Percentiles rank a stretch among this genome's conserved stretches.
These are phyloP conservation scores for Morella rubra DNA, from an alignment of 306 rosid genomes.

Conservation along the genomic window DNA sequence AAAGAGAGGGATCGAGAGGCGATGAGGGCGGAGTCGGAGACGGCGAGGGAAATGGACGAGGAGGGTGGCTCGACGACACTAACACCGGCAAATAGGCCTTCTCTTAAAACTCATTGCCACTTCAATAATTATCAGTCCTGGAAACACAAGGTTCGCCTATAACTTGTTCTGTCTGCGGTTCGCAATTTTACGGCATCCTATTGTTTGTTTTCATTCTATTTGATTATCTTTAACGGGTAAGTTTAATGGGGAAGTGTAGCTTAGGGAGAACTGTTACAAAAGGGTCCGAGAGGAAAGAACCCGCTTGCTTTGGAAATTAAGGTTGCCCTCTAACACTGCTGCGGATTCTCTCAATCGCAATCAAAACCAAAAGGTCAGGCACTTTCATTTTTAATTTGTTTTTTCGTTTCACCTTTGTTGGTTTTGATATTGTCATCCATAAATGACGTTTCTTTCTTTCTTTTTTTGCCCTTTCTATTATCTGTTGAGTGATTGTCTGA, in stretches of 20 bases:
- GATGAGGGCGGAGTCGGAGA: background rate
- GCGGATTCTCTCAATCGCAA: slow-evolving; percentile 29
- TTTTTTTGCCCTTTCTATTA: background rate
- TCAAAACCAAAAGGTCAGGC: slow-evolving; percentile 39
- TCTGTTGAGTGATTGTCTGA: background rate
- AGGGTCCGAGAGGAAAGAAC: slow-evolving; percentile 70
- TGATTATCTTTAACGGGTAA: background rate
- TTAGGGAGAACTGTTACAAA: slow-evolving; percentile 73
- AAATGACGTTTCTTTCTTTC: background rate
- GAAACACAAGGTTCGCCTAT: slow-evolving; percentile 57
- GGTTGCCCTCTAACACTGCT: slow-evolving; percentile 34
- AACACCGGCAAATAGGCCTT: slow-evolving; percentile 20
- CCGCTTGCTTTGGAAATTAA: slow-evolving; percentile 75
- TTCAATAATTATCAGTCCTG: slow-evolving; percentile 53
- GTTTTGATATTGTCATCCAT: background rate
- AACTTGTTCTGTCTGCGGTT: background rate
- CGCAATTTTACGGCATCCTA: no score
- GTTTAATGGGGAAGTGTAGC: slow-evolving; percentile 32
- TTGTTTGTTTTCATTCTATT: background rate
- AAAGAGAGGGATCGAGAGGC: no score
- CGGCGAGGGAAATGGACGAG: slow-evolving; percentile 7
- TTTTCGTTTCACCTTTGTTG: background rate
- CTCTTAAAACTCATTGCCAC: slow-evolving; percentile 49
- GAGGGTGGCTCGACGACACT: background rate
- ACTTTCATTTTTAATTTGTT: background rate